Percentiles rank a stretch among this genome's conserved stretches.
phyloP scores from a whole-genome alignment of 83 land plant genomes.

The Isoetes engelmannii region DNA sequence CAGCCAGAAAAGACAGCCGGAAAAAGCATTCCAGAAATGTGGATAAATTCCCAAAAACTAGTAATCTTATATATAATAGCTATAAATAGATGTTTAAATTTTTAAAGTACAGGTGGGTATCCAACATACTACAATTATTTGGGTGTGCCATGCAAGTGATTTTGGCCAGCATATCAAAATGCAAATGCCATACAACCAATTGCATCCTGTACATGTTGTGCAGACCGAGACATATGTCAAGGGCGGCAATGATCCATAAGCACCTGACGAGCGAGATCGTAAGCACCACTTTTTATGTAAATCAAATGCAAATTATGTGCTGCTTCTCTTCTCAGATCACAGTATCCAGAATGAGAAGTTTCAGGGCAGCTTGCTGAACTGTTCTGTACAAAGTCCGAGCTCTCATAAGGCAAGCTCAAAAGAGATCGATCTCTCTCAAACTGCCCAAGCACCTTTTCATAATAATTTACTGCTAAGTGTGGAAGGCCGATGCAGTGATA shows the following conservation, averaged over 20 bases:
- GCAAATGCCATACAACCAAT: too few relatives aligned
- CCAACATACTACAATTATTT: too few relatives aligned
- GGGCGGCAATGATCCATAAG: constrained; percentile 61
- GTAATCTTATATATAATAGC: too few relatives aligned
- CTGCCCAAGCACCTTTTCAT: constrained; percentile 74
- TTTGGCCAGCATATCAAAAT: too few relatives aligned
- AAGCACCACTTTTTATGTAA: constrained; percentile 75
- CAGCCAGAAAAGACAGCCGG: too few relatives aligned
- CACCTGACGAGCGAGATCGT: constrained; percentile 83
- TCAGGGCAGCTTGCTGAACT: neutral
- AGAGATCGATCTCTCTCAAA: constrained; percentile 54
- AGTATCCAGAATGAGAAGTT: constrained; percentile 33
- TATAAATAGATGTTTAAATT: too few relatives aligned
- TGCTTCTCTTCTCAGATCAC: constrained; percentile 78
- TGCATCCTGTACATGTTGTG: too few relatives aligned
- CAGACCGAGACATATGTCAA: constrained; percentile 13
- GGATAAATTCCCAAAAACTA: too few relatives aligned
- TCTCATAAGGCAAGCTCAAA: constrained; percentile 50
- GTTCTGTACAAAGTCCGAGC: constrained; percentile 11
- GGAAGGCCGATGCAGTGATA: constrained; percentile 90
- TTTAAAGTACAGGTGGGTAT: too few relatives aligned
- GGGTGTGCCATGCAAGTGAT: too few relatives aligned
- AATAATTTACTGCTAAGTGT: constrained; percentile 69
- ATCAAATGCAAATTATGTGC: constrained; percentile 87
- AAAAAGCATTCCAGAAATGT: too few relatives aligned